Percentiles rank a stretch among this genome's conserved stretches.
These are phyloP conservation scores for Monosporascus sp. DNA, from an alignment of 2,329 filamentous ascomycete species.

Conservation along the genomic window DNA sequence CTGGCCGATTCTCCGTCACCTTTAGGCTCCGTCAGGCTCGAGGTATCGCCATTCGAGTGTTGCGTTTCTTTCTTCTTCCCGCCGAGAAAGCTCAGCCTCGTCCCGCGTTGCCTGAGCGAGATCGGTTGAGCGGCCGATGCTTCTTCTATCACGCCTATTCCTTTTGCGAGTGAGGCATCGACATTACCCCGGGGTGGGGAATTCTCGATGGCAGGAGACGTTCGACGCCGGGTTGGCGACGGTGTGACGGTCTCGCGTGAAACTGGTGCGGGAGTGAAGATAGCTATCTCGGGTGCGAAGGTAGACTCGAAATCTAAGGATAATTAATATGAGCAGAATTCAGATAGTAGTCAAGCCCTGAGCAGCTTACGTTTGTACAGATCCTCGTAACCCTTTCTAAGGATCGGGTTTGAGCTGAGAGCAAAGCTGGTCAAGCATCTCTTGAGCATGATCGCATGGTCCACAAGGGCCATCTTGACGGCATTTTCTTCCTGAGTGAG, in stretches of 20 bases:
- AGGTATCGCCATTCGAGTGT: slow-evolving; percentile 20
- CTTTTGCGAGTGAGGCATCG: slow-evolving; percentile 14
- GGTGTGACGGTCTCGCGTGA: slow-evolving; percentile 37
- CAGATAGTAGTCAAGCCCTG: not conserved
- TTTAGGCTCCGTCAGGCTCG: slow-evolving; percentile 19
- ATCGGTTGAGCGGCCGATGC: slow-evolving; percentile 46
- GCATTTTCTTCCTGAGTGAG: slow-evolving; percentile 64
- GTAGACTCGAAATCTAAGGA: slow-evolving; percentile 53
- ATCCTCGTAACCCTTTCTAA: slow-evolving; percentile 51
- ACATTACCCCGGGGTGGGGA: slow-evolving; percentile 14
- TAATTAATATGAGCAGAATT: slow-evolving; percentile 8
- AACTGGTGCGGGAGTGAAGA: slow-evolving; percentile 50
- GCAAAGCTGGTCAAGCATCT: slow-evolving; percentile 69
- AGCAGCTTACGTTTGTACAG: slow-evolving; percentile 57
- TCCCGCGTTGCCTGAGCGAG: slow-evolving; percentile 45
- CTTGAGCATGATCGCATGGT: slow-evolving; percentile 85
- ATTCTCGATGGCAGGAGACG: slow-evolving; percentile 26
- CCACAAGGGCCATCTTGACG: slow-evolving; percentile 77
- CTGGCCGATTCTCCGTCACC: slow-evolving; percentile 27
- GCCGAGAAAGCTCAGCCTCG: slow-evolving; percentile 53
- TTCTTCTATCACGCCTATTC: slow-evolving; percentile 39
- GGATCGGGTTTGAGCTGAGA: slow-evolving; percentile 56
- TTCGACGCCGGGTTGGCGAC: slow-evolving; percentile 34
- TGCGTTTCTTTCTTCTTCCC: slow-evolving; percentile 43
- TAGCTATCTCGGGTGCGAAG: slow-evolving; percentile 60